phyloP scores from a whole-genome alignment of 140 eudicot species.

The Anethum foeniculum region DNA sequence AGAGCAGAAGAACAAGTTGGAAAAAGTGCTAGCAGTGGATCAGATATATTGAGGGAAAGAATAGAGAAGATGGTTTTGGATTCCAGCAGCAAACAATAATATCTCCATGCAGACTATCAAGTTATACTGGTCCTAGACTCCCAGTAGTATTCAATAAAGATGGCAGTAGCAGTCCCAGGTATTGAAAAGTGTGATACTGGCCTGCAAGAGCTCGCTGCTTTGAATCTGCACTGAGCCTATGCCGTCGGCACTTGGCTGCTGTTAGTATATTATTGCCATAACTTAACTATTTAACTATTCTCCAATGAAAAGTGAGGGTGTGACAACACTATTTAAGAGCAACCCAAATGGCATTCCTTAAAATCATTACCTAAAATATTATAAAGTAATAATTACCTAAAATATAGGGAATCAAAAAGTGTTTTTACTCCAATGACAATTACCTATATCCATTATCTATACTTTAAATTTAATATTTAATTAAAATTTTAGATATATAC shows the following conservation, averaged over 20 bases:
- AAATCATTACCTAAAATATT: too few relatives aligned
- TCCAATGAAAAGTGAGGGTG: too few relatives aligned
- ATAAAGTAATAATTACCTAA: too few relatives aligned
- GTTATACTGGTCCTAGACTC: not conserved
- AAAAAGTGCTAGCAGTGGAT: not conserved
- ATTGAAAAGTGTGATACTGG: slow-evolving; percentile 6
- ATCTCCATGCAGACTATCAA: not conserved
- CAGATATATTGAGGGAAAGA: not conserved
- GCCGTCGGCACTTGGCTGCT: not conserved
- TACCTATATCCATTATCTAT: too few relatives aligned
- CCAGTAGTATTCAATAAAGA: not conserved
- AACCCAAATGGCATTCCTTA: too few relatives aligned
- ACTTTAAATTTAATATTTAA: too few relatives aligned
- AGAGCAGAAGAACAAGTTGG: slow-evolving; percentile 26
- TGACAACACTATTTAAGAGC: too few relatives aligned
- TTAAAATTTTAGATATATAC: too few relatives aligned
- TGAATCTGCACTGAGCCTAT: not conserved
- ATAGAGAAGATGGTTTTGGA: slow-evolving; percentile 1
- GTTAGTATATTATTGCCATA: not conserved
- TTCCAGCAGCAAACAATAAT: not conserved
- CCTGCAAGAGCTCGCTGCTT: not conserved
- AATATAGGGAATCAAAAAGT: too few relatives aligned
- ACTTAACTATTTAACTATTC: too few relatives aligned
- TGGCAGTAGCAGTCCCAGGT: not conserved
- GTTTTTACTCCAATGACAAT: too few relatives aligned